These are phyloP conservation scores for Pestalotiopsis sp. DNA, from an alignment of 2,329 filamentous ascomycete species.

Conservation along the genomic window DNA sequence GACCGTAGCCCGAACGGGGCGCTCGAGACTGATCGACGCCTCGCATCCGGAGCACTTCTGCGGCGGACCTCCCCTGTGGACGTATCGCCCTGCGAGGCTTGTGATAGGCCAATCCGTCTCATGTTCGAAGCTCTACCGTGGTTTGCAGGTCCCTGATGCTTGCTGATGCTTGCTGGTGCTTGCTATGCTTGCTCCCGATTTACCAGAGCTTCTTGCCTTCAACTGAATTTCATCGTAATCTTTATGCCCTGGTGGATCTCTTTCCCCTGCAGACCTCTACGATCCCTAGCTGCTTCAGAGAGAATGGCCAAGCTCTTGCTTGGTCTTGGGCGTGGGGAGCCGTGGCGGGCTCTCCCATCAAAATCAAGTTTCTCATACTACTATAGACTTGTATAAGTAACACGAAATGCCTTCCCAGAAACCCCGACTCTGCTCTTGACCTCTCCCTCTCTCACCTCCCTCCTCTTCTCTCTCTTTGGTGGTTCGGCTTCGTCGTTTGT, in stretches of 20 bases:
- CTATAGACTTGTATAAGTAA: constrained; percentile 24
- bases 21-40: constrained; percentile 30
- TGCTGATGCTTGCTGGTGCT: constrained; percentile 1
- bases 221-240: constrained; percentile 6
- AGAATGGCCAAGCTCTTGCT: constrained; percentile 24
- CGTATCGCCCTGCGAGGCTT: constrained; percentile 4
- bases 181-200: constrained; percentile 11
- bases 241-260: constrained; percentile 15
- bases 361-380: too few species aligned
- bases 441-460: constrained; percentile 12
- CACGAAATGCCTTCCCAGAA: background rate
- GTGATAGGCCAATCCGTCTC: constrained; percentile 25
- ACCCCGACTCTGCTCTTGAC: background rate
- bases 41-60: constrained; percentile 21
- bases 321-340: too few species aligned
- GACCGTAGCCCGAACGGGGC: constrained; percentile 21
- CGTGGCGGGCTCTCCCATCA: too few species aligned
- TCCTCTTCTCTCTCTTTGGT: constrained; percentile 20
- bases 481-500: constrained; percentile 15
- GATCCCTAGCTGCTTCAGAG: constrained; percentile 24
- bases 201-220: constrained; percentile 13
- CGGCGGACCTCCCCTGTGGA: constrained; percentile 21
- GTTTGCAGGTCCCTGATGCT: constrained; percentile 17
- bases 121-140: constrained; percentile 20
- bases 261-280: constrained; percentile 19